These are phyloP conservation scores for Nyctanthes arbortristis DNA, from an alignment of 257 asterid species.

Conservation along the genomic window DNA sequence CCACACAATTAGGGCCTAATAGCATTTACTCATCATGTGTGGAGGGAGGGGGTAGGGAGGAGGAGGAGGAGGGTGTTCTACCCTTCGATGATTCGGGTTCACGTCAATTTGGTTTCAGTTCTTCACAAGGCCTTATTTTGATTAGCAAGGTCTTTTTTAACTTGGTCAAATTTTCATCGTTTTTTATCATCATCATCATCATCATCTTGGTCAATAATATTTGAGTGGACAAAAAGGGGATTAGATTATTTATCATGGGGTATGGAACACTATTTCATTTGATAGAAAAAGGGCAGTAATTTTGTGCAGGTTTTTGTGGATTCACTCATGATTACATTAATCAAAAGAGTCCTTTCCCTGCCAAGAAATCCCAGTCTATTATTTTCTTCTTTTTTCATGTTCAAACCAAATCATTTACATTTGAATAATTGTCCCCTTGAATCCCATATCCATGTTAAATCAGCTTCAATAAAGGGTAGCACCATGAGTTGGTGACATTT, in stretches of 20 bases:
- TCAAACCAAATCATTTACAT: conserved; percentile 52
- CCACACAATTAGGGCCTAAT: conserved; percentile 36
- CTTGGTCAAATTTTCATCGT: too few relatives aligned
- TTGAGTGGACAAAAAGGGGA: too few relatives aligned
- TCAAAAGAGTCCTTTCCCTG: conserved; percentile 31
- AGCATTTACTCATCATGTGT: conserved; percentile 26
- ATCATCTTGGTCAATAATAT: too few relatives aligned
- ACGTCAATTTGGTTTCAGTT: too few relatives aligned
- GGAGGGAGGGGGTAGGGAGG: too few relatives aligned
- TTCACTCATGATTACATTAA: conserved; percentile 43
- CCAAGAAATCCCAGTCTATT: conserved; percentile 9
- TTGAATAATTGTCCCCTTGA: conserved; percentile 55
- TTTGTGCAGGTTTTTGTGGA: conserved; percentile 34
- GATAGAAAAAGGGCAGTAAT: background rate
- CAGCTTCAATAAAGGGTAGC: background rate
- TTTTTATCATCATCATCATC: too few relatives aligned
- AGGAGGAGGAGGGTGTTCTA: too few relatives aligned
- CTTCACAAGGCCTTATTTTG: too few relatives aligned
- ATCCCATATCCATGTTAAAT: conserved; percentile 37
- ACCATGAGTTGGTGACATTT: too few relatives aligned
- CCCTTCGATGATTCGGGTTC: too few relatives aligned
- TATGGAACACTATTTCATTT: background rate
- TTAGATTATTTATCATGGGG: background rate
- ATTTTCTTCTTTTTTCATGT: conserved; percentile 23
- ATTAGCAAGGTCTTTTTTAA: too few relatives aligned